phyloP scores from a whole-genome alignment of 331 rosid genomes.

The Rosa hybrid region DNA sequence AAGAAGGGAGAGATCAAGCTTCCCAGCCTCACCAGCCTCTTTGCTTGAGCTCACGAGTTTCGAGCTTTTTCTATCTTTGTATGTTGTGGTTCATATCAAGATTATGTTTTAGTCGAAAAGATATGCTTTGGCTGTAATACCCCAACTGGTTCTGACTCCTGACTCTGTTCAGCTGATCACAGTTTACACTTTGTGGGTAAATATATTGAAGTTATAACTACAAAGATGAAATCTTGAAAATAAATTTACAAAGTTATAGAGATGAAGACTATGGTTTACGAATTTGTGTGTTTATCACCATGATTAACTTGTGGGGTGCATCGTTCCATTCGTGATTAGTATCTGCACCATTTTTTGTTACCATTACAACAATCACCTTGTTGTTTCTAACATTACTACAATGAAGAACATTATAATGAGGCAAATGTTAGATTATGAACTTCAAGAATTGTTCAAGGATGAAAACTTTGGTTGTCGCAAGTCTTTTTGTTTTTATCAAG shows the following conservation, averaged over 20 bases:
- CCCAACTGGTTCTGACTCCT: neutral
- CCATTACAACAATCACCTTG: neutral
- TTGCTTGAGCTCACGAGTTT: neutral
- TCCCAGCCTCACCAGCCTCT: constrained; percentile 53
- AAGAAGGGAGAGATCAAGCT: constrained; percentile 80
- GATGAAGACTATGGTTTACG: neutral
- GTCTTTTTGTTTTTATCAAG: no score
- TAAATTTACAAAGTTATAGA: neutral
- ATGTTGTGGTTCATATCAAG: neutral
- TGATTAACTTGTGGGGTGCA: neutral
- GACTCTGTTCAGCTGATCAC: neutral
- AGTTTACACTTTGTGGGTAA: neutral
- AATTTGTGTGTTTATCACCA: neutral
- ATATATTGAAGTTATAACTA: neutral
- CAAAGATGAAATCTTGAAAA: neutral
- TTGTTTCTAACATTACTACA: neutral
- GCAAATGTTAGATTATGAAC: neutral
- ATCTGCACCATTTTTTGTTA: neutral
- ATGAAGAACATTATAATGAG: neutral
- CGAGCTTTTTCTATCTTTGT: neutral
- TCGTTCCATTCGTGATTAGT: neutral
- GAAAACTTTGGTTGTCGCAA: neutral
- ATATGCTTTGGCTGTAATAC: neutral
- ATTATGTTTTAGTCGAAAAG: neutral
- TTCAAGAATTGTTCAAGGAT: neutral